Evolutionary conservation across 164 flowering plant genomes (phyloP).

Genomic region (Macadamia tetraphylla): DNA sequence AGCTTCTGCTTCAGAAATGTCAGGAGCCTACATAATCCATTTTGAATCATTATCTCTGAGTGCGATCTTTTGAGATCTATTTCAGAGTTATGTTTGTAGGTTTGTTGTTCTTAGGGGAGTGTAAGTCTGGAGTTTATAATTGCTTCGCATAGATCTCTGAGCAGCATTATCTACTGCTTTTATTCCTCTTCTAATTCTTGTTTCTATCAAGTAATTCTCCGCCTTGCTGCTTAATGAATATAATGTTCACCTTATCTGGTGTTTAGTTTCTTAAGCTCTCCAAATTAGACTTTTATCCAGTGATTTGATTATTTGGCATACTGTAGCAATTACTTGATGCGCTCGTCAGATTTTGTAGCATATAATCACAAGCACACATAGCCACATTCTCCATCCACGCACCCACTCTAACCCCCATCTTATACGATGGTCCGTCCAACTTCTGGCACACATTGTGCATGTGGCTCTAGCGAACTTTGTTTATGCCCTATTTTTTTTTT

Average conservation of each 20-base stretch:
- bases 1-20: no score
- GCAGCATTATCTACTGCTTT: no score
- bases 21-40: no score
- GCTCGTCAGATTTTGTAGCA: not conserved
- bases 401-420: not conserved
- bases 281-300: not conserved
- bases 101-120: no score
- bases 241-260: not conserved
- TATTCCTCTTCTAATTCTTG: no score
- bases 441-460: not conserved
- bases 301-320: not conserved
- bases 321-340: not conserved
- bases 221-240: no score
- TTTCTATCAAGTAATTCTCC: no score
- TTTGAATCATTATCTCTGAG: no score
- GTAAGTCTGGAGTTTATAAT: no score
- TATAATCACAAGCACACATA: not conserved
- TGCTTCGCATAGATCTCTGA: no score
- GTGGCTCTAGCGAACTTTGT: not conserved
- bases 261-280: not conserved
- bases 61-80: no score
- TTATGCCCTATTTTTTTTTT: not conserved
- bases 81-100: no score
- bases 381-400: not conserved
- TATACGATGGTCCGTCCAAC: not conserved